Evolutionary conservation across 495 filamentous ascomycete species (phyloP).

Genomic region (Physcia stellaris): DNA sequence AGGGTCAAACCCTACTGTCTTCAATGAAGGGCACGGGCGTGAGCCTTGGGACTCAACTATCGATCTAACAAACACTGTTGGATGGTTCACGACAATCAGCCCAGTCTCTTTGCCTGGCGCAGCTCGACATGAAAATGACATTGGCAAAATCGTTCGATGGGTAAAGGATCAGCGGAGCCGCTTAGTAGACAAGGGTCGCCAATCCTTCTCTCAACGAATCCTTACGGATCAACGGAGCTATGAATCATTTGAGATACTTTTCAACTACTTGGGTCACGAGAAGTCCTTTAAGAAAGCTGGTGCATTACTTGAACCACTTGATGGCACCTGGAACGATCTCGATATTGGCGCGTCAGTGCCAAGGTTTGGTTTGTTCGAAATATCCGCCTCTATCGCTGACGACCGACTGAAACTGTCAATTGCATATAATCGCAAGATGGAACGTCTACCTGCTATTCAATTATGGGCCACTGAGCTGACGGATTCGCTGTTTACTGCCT

Average conservation of each 20-base stretch:
- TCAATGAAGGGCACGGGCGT: slow-evolving; percentile 43
- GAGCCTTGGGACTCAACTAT: slow-evolving; percentile 36
- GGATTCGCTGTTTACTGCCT: slow-evolving; percentile 35
- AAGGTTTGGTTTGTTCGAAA: slow-evolving; percentile 53
- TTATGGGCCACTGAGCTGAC: slow-evolving; percentile 47
- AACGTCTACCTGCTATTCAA: slow-evolving; percentile 40
- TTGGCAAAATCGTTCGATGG: slow-evolving; percentile 26
- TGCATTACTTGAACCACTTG: slow-evolving; percentile 43
- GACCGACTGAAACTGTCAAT: slow-evolving; percentile 49
- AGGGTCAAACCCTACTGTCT: slow-evolving; percentile 36
- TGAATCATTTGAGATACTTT: slow-evolving; percentile 54
- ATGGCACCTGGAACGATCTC: slow-evolving; percentile 34
- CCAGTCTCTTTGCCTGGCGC: slow-evolving; percentile 32
- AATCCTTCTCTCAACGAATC: slow-evolving; percentile 35
- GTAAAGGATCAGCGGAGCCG: slow-evolving; percentile 33
- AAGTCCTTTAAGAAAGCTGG: slow-evolving; percentile 48
- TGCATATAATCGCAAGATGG: slow-evolving; percentile 45
- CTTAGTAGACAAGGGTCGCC: slow-evolving; percentile 34
- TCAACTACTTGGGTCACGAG: slow-evolving; percentile 54
- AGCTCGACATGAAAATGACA: slow-evolving; percentile 15
- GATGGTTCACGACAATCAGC: slow-evolving; percentile 48
- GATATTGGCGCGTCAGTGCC: slow-evolving; percentile 43
- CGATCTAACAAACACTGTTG: slow-evolving; percentile 44
- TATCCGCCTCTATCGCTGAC: slow-evolving; percentile 45
- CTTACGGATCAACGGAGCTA: slow-evolving; percentile 32